Conservation (phyloP, 306 rosid species). For the Dryas drummondii region DNA sequence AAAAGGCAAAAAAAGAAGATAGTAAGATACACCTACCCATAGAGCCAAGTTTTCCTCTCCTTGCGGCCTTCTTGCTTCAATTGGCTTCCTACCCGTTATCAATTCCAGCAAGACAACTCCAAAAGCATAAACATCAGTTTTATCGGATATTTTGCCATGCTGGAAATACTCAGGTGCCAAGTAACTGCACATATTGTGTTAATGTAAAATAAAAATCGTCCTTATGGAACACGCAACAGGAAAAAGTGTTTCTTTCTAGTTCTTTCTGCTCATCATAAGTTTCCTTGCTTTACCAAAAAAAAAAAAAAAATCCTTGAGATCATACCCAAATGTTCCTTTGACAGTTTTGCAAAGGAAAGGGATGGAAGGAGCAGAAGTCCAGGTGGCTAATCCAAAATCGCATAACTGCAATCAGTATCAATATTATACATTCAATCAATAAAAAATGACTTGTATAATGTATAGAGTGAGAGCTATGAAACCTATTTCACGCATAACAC, state of each 20-base stretch:
- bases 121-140: conserved; percentile 91
- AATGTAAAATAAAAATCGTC: neutral
- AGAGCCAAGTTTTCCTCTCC: conserved; percentile 94
- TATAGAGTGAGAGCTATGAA: neutral
- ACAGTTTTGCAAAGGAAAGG: conserved; percentile 98
- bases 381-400: conserved; percentile 95
- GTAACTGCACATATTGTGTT: conserved; percentile 44
- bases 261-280: neutral
- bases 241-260: conserved; percentile 5
- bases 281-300: neutral
- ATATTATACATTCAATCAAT: conserved; percentile 28
- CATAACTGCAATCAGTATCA: conserved; percentile 52
- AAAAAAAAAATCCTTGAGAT: neutral
- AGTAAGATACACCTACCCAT: conserved; percentile 63
- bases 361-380: conserved; percentile 96
- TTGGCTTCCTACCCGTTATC: conserved; percentile 89
- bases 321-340: conserved; percentile 98
- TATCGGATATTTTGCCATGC: conserved; percentile 93
- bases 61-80: conserved; percentile 62
- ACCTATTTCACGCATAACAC: neutral
- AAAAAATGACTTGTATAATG: neutral
- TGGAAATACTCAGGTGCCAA: conserved; percentile 98
- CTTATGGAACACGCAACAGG: conserved; percentile 3
- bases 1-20: conserved; percentile 15
- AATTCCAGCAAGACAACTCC: conserved; percentile 94